These are phyloP conservation scores for Geoglossum glabrum DNA, from an alignment of 495 filamentous ascomycete genomes.

Conservation along the genomic window DNA sequence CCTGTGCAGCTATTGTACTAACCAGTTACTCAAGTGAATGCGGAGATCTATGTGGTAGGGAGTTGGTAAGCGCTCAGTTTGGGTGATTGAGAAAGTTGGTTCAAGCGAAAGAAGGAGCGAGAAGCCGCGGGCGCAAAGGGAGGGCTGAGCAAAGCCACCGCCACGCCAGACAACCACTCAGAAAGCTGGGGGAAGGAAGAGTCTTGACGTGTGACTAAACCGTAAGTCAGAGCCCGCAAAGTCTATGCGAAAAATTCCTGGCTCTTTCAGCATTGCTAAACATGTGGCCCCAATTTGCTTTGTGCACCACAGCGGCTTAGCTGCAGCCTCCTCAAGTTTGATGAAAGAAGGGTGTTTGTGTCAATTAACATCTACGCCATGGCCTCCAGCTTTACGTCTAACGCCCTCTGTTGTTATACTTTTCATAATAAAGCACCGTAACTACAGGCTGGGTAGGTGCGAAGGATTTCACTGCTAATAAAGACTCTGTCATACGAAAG, in stretches of 20 bases:
- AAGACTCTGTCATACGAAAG: constrained; percentile 29
- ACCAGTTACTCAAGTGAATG: background rate
- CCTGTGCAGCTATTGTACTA: background rate
- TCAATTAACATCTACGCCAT: background rate
- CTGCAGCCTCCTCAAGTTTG: too few species aligned
- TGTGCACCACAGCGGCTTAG: background rate
- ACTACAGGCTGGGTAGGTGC: too few species aligned
- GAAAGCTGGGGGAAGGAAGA: constrained; percentile 3
- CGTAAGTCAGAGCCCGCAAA: background rate
- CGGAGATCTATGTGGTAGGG: background rate
- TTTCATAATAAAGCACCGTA: too few species aligned
- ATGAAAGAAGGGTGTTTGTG: too few species aligned
- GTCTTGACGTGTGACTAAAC: background rate
- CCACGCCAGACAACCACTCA: background rate
- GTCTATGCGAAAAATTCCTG: background rate
- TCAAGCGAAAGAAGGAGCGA: constrained; percentile 1
- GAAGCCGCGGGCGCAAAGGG: background rate
- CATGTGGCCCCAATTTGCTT: constrained; percentile 1
- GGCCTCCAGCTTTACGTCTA: too few species aligned
- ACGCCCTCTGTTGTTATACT: too few species aligned
- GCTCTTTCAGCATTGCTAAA: constrained; percentile 5
- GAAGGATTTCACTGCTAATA: background rate
- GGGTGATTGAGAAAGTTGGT: constrained; percentile 7
- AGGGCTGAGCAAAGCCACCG: background rate
- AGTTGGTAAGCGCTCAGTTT: constrained; percentile 3